Evolutionary conservation across 331 rosid genomes (phyloP), one percentile per base, ranked within the genome.

Genomic region (Quercus phellos): DNA sequence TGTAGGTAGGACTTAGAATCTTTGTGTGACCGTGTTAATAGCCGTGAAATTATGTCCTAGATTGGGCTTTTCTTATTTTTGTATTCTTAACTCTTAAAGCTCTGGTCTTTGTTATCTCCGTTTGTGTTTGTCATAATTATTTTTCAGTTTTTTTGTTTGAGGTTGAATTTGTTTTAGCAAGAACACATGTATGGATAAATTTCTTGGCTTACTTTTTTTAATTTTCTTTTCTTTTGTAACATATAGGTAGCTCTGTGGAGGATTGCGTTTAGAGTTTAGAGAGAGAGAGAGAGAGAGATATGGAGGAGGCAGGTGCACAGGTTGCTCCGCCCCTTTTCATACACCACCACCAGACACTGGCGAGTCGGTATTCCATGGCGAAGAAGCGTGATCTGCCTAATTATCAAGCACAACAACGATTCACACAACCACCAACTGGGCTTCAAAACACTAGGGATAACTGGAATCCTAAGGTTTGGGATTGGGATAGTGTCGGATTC

Each of bases 311-410:
- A 11, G 96, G 92, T 70, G 82, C 85, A 12, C 88, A 88, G 38
- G 82, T 88, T 21, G 90, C 81, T 38, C 55, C 90, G 77, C 90
- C 96, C 4, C 80, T 88, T 72, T 82, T 86, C 77, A 70, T 90
- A 53, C 91, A 80, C 58, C 90, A 76, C 58, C 90, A 76, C 58
- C 90, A 75, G 63, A 18, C 84, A 8, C 77, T 81, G 10, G 21
- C 89, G 1, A 76, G 80, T 30, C 85, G 75, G 26, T 87, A 75
- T 66, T 74, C 82, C 19, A 78, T 79, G 74, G 68, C 88, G 26
- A 91, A 80, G 78, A 93, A 90, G 86, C 97, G 98, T 18, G 91
- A 92, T 87, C 87, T 90, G 46, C 82, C 93, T 18, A 87, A 84
- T 79, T 82, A 76, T 29, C 69, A 63, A 79, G 60, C 9, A 26